These are phyloP conservation scores for Gremmenia infestans DNA, from an alignment of 2,329 filamentous ascomycete species.

Conservation along the genomic window DNA sequence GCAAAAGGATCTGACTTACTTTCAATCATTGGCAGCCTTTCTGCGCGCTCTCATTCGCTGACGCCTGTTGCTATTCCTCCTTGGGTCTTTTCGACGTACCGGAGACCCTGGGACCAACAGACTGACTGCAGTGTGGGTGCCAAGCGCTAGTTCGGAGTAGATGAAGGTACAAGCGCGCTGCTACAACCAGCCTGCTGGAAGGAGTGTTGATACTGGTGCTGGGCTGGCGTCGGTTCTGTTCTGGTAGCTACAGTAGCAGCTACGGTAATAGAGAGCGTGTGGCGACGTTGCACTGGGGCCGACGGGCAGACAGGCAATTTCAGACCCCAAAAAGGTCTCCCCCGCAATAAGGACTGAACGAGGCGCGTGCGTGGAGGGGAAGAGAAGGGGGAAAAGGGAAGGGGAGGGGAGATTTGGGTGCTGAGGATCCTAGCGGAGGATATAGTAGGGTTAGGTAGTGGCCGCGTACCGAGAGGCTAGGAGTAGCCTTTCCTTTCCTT, in stretches of 20 bases:
- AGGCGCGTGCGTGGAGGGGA: background rate
- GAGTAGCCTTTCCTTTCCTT: too few species aligned
- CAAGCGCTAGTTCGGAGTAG: background rate
- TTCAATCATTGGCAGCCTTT: slow-evolving; percentile 26
- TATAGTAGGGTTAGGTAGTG: background rate
- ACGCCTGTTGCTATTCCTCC: background rate
- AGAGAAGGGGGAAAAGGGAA: background rate
- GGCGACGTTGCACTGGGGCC: background rate
- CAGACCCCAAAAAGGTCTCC: slow-evolving; percentile 3
- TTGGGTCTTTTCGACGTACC: background rate
- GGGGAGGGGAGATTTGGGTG: background rate
- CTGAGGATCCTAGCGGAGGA: slow-evolving; percentile 2
- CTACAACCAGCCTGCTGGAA: background rate
- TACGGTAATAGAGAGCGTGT: too few species aligned
- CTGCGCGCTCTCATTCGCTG: slow-evolving; percentile 9
- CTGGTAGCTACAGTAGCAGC: background rate
- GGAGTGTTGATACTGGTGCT: background rate
- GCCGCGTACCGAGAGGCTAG: background rate
- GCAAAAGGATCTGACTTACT: slow-evolving; percentile 18
- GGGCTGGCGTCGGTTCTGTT: background rate
- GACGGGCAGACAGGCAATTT: background rate
- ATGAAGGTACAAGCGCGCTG: background rate
- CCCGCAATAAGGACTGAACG: slow-evolving; percentile 7
- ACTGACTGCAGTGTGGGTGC: background rate
- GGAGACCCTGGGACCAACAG: background rate